phyloP scores from a whole-genome alignment of 768 basidiomycete species.

The Austroboletus festivus region DNA sequence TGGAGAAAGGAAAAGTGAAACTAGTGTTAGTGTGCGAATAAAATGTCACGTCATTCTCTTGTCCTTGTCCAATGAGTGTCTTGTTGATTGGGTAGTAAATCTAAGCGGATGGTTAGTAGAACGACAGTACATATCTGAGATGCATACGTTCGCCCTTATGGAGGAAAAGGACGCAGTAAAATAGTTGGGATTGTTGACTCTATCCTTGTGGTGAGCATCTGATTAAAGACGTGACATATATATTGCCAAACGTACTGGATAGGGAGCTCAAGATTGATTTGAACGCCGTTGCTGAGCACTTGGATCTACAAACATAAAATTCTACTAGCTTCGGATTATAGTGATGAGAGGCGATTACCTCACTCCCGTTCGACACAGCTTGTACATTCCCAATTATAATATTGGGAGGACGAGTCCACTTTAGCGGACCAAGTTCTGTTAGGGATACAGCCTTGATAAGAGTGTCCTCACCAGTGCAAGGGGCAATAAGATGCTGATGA shows the following conservation, averaged over 20 bases:
- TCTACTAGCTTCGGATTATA: slow-evolving; percentile 12
- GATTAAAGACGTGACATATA: not conserved
- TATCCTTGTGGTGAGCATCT: slow-evolving; percentile 28
- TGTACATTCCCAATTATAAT: slow-evolving; percentile 53
- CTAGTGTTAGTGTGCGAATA: slow-evolving; percentile 53
- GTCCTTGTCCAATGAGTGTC: slow-evolving; percentile 64
- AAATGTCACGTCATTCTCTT: slow-evolving; percentile 43
- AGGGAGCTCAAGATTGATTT: slow-evolving; percentile 59
- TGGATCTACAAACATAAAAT: slow-evolving; percentile 33
- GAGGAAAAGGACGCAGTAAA: slow-evolving; percentile 65
- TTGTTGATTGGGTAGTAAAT: slow-evolving; percentile 75
- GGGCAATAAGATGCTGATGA: slow-evolving; percentile 62
- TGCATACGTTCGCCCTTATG: slow-evolving; percentile 56
- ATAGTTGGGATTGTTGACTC: slow-evolving; percentile 80
- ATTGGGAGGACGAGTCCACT: slow-evolving; percentile 81
- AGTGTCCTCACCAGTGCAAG: slow-evolving; percentile 57
- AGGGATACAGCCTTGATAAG: not conserved
- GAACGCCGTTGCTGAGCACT: slow-evolving; percentile 41
- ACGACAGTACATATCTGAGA: not conserved
- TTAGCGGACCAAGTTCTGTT: slow-evolving; percentile 1
- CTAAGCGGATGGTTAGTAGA: slow-evolving; percentile 33
- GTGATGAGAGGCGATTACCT: slow-evolving; percentile 36
- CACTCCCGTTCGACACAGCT: slow-evolving; percentile 37
- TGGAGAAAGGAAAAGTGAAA: slow-evolving; percentile 72
- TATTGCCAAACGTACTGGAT: slow-evolving; percentile 49